A percentile compares a stretch with the other conserved stretches of the same genome.
Conservation (phyloP, 495 filamentous ascomycete genomes). For the Rusavskia elegans region DNA sequence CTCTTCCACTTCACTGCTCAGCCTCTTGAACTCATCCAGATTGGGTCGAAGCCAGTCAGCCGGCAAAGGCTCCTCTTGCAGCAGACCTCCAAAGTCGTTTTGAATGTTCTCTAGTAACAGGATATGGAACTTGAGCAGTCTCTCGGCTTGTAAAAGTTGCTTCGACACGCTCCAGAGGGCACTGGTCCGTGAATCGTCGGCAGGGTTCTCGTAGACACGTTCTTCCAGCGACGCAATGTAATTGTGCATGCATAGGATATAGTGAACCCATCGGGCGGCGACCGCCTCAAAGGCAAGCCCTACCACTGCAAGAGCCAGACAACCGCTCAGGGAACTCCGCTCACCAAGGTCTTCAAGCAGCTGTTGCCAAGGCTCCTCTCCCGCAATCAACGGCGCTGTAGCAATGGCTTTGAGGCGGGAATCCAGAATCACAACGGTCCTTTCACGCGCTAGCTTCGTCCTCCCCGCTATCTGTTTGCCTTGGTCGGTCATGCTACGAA, state of each 20-base stretch:
- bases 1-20: constrained; percentile 9
- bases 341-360: neutral
- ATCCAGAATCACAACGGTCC: constrained; percentile 3
- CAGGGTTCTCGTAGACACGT: constrained; percentile 35
- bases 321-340: neutral
- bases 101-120: constrained; percentile 29
- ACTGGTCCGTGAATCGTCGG: constrained; percentile 32
- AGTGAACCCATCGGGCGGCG: constrained; percentile 6
- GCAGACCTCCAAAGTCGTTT: constrained; percentile 15
- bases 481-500: neutral
- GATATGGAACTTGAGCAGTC: constrained; percentile 31
- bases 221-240: constrained; percentile 26
- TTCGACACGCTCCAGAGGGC: constrained; percentile 34
- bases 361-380: neutral
- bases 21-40: constrained; percentile 1
- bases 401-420: neutral
- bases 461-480: neutral
- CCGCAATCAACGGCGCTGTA: neutral
- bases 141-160: constrained; percentile 32
- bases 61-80: neutral
- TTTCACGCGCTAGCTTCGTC: neutral
- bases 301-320: neutral
- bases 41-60: constrained; percentile 5
- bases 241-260: constrained; percentile 5
- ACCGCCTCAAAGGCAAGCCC: constrained; percentile 5